Base-by-base conservation (phyloP, 73 alveolate species). In the Paramecium sexaurelia region DNA sequence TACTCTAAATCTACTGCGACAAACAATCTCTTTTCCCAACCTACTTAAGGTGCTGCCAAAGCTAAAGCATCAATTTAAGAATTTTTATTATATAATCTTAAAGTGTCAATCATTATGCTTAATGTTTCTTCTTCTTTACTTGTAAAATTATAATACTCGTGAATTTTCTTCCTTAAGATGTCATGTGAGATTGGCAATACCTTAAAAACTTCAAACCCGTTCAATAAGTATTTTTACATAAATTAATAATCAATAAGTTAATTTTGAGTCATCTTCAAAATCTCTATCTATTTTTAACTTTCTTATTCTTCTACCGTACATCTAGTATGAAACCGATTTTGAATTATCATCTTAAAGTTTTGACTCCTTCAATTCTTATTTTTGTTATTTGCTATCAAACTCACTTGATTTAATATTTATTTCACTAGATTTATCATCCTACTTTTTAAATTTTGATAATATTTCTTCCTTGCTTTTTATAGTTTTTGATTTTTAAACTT, bases 31-130 rank as follows among this genome's bases (percentile, higher is more conserved):
- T 71, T 71, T 17, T 71, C 43, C 86, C 86, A 71, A 7, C 86
- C 86, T 8, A 71, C 17, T 71, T 71, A n/a, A 3, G 86, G 86
- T 13, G 86, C 86, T 35, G 57, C 56, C 26, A 71, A 71, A 5
- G 57, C 86, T 10, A 71, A 22, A 17, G 86, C 86, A 4, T 35
- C 26, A 71, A 40, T 71, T 5, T 5, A 3, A n/a, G 55, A 11
- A 11, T 7, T 11, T n/a, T 71, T 40, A 13, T 45, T 51, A 51
- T 51, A 51, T 27, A 37, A 32, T 71, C 86, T 29, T 71, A 71
- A 17, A 35, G 86, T 71, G 15, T 71, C 27, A 29, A 71, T 35
- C 86, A 71, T 33, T 0, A n/a, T 35, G 37, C 24, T 40, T 33
- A 71, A 20, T 8, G 7, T 71, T 7, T 35, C 86, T 68, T 68